Evolutionary conservation across 75 land plant genomes (phyloP).

Genomic region (Cryptomeria japonica): DNA sequence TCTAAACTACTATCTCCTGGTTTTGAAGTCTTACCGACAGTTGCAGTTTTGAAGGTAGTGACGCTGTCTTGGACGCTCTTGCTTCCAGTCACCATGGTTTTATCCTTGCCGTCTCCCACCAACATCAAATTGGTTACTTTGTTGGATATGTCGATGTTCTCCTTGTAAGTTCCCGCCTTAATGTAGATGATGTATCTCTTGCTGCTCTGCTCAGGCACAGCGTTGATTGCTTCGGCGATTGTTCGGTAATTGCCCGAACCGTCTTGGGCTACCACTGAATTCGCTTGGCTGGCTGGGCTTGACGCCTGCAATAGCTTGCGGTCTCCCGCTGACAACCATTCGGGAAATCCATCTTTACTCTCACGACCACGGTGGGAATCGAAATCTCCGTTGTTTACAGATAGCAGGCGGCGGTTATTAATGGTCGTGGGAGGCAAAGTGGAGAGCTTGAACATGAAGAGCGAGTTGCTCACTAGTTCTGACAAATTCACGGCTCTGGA

Average conservation of each 20-base stretch:
- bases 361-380: not conserved
- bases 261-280: conserved; percentile 34
- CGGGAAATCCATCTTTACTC: conserved; percentile 10
- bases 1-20: too few species aligned
- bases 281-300: conserved; percentile 3
- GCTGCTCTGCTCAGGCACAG: not conserved
- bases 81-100: conserved; percentile 25
- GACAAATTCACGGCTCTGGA: not conserved
- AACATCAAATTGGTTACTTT: conserved; percentile 16
- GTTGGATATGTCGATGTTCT: conserved; percentile 9
- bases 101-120: conserved; percentile 23
- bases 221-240: not conserved
- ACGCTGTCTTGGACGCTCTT: conserved; percentile 17
- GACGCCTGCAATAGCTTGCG: conserved; percentile 7
- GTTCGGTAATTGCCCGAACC: conserved; percentile 26
- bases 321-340: conserved; percentile 6
- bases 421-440: not conserved
- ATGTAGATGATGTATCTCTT: conserved; percentile 4
- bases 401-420: not conserved
- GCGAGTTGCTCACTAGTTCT: not conserved
- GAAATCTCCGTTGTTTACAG: not conserved
- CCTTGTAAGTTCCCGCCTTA: too few species aligned
- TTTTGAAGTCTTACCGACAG: conserved; percentile 7
- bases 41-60: conserved; percentile 29
- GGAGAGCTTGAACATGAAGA: not conserved